Conservation (phyloP, 192 early-diverging fungal genomes). For the Chytriomyces sp. region DNA sequence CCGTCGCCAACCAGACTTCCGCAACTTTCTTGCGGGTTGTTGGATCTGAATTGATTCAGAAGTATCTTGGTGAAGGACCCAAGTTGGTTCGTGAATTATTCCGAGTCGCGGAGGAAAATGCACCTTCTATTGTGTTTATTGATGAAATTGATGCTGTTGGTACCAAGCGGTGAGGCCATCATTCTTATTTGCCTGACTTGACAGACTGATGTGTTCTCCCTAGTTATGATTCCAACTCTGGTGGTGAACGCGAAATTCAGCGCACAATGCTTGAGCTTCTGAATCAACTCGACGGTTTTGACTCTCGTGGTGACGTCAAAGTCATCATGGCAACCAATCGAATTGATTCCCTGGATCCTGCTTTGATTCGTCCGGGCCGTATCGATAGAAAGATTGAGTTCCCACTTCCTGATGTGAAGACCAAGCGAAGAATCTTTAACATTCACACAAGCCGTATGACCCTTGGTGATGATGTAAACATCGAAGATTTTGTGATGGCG, state of each 20-base stretch:
- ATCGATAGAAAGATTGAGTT: constrained; percentile 99
- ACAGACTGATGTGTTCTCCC: neutral
- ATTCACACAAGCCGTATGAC: constrained; percentile 98
- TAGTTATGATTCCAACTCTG: constrained; percentile 96
- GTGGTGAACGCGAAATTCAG: constrained; percentile 98
- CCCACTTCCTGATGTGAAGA: constrained; percentile 94
- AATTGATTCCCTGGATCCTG: constrained; percentile 95
- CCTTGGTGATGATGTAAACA: constrained; percentile 94
- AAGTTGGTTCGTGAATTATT: constrained; percentile 98
- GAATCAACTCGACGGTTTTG: constrained; percentile 99
- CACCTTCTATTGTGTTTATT: constrained; percentile 97
- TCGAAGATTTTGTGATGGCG: constrained; percentile 99
- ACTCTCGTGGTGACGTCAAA: constrained; percentile 97
- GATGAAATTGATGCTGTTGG: constrained; percentile 99
- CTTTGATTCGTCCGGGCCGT: constrained; percentile 93
- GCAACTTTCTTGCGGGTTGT: constrained; percentile 96
- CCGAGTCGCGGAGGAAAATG: constrained; percentile 94
- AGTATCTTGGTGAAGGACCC: constrained; percentile 97
- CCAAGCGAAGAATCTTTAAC: constrained; percentile 95
- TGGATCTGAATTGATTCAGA: constrained; percentile 98
- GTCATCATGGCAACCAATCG: constrained; percentile 99
- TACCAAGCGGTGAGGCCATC: constrained; percentile 65
- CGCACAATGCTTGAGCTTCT: constrained; percentile 95
- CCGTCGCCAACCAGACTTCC: constrained; percentile 96
- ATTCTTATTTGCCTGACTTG: neutral